phyloP scores from a whole-genome alignment of 139 green algal species.

The Coelastrella sp. region DNA sequence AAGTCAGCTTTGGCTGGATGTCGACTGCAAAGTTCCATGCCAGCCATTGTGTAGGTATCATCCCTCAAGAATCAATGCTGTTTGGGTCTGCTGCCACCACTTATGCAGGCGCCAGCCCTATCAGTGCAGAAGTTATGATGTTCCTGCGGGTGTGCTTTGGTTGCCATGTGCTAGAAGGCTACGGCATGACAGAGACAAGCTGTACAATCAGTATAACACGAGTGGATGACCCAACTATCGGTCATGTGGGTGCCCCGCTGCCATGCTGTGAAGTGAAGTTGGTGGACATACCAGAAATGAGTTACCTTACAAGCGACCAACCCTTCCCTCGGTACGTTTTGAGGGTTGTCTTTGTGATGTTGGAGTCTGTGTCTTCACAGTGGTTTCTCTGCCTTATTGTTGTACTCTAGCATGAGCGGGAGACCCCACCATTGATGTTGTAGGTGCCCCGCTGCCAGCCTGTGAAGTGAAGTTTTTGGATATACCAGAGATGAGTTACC shows the following conservation, averaged over 20 bases:
- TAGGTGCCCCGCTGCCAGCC: conserved; percentile 87
- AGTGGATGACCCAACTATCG: conserved; percentile 71
- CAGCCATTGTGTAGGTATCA: too few relatives aligned
- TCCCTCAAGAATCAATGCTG: too few relatives aligned
- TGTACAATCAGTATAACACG: conserved; percentile 86
- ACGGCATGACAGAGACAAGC: conserved; percentile 89
- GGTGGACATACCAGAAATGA: conserved; percentile 97
- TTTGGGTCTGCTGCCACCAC: too few relatives aligned
- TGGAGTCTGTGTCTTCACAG: too few relatives aligned
- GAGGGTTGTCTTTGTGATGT: too few relatives aligned
- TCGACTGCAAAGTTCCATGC: too few relatives aligned
- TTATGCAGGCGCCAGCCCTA: conserved; percentile 83
- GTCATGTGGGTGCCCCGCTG: conserved; percentile 90
- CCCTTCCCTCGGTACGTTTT: conserved; percentile 81
- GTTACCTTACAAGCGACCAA: conserved; percentile 87
- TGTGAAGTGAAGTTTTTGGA: conserved; percentile 94
- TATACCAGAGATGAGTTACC: conserved; percentile 98
- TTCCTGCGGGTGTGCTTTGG: conserved; percentile 96
- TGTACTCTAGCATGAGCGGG: conserved; percentile 63
- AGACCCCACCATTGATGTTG: conserved; percentile 81
- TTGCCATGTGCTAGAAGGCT: conserved; percentile 81
- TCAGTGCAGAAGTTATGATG: conserved; percentile 92
- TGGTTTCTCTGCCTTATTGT: too few relatives aligned
- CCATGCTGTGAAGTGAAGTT: conserved; percentile 93
- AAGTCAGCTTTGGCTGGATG: too few relatives aligned